Percentiles rank a stretch among this genome's conserved stretches.
Evolutionary conservation across 331 rosid genomes (phyloP).

Genomic region (Quercus phellos): DNA sequence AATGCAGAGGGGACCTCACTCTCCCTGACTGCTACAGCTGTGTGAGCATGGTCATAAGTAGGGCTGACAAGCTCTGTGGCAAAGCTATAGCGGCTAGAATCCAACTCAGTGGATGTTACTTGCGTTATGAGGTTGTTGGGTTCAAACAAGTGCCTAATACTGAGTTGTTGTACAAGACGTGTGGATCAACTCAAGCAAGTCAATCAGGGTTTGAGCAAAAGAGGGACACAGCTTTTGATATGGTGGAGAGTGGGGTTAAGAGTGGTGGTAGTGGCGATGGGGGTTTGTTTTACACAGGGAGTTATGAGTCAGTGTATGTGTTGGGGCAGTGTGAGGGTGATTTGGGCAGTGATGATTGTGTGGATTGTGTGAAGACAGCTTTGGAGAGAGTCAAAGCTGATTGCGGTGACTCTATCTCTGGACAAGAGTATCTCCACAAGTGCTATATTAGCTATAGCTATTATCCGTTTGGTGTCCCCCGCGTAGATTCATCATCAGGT

Average conservation of each 20-base stretch:
- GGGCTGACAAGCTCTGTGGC: constrained; percentile 49
- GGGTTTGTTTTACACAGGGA: constrained; percentile 63
- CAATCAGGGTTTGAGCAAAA: constrained; percentile 51
- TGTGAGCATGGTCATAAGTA: constrained; percentile 40
- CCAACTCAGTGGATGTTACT: constrained; percentile 73
- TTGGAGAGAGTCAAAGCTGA: constrained; percentile 37
- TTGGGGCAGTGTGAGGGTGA: constrained; percentile 86
- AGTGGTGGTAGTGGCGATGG: constrained; percentile 20
- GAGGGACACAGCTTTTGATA: constrained; percentile 57
- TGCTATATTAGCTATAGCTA: constrained; percentile 74
- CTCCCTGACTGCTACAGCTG: constrained; percentile 54
- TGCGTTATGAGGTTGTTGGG: constrained; percentile 65
- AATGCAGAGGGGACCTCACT: constrained; percentile 89
- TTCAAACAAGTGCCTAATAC: constrained; percentile 49
- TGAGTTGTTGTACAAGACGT: constrained; percentile 56
- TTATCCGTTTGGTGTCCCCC: constrained; percentile 71
- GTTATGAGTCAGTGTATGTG: constrained; percentile 58
- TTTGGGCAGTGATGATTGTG: constrained; percentile 62
- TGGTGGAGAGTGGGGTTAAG: constrained; percentile 57
- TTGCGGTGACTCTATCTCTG: constrained; percentile 64
- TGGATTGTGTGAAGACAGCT: constrained; percentile 60
- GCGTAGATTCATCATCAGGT: constrained; percentile 42
- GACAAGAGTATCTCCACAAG: constrained; percentile 64
- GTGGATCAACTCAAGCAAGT: constrained; percentile 41
- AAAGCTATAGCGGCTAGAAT: constrained; percentile 58